Evolutionary conservation across 1,284 basidiomycete genomes (phyloP).

Genomic region (Cryptococcus sp.): DNA sequence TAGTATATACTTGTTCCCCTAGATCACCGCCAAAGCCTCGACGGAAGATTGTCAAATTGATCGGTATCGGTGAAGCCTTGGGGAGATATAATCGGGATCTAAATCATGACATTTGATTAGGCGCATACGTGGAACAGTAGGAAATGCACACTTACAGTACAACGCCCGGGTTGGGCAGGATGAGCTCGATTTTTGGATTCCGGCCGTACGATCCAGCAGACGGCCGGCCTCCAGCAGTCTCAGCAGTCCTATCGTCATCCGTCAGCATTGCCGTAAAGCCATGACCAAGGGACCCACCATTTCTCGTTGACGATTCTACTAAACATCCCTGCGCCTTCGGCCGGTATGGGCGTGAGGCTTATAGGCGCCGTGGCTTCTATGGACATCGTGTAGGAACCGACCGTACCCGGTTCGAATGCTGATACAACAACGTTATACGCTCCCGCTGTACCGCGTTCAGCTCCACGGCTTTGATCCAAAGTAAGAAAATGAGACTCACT

Average conservation of each 20-base stretch:
- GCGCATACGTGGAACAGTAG: slow-evolving; percentile 1
- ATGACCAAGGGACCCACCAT: slow-evolving; percentile 61
- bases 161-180: slow-evolving; percentile 59
- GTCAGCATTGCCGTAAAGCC: neutral
- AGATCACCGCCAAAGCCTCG: slow-evolving; percentile 37
- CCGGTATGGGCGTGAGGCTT: slow-evolving; percentile 53
- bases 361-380: slow-evolving; percentile 63
- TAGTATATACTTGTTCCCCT: slow-evolving; percentile 62
- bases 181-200: slow-evolving; percentile 71
- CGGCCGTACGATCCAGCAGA: slow-evolving; percentile 62
- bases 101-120: neutral
- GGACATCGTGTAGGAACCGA: slow-evolving; percentile 65
- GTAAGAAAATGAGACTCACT: slow-evolving; percentile 55
- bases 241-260: slow-evolving; percentile 56
- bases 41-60: slow-evolving; percentile 53
- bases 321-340: slow-evolving; percentile 92
- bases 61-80: slow-evolving; percentile 27
- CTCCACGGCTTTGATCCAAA: neutral
- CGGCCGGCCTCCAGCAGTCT: slow-evolving; percentile 66
- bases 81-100: slow-evolving; percentile 28
- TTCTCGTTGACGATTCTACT: slow-evolving; percentile 63
- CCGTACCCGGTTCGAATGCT: slow-evolving; percentile 71
- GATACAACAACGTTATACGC: slow-evolving; percentile 81
- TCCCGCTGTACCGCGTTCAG: slow-evolving; percentile 59
- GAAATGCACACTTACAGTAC: slow-evolving; percentile 60